Percentiles rank a stretch among this genome's conserved stretches.
These are phyloP conservation scores for Rubia occidens DNA, from an alignment of 305 asterid species.

Conservation along the genomic window DNA sequence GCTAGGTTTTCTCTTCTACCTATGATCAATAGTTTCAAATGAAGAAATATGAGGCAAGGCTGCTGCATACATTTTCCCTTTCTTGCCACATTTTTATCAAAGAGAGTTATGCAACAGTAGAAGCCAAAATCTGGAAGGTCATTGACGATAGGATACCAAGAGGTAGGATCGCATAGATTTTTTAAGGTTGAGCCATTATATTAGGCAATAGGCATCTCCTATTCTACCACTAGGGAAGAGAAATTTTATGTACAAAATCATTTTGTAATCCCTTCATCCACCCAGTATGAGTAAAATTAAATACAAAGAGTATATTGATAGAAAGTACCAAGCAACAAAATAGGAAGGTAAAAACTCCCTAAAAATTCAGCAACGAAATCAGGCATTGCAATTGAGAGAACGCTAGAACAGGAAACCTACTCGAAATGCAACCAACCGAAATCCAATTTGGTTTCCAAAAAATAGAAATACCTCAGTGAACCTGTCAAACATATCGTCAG, in stretches of 20 bases:
- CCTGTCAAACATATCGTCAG: slow-evolving; percentile 43
- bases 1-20: not conserved
- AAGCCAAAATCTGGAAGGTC: too few species aligned
- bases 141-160: not conserved
- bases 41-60: not conserved
- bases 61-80: not conserved
- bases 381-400: not conserved
- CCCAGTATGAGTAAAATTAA: not conserved
- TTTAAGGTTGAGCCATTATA: not conserved
- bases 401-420: not conserved
- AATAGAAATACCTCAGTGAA: slow-evolving; percentile 57
- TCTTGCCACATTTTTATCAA: not conserved
- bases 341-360: not conserved
- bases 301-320: not conserved
- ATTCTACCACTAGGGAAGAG: not conserved
- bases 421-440: not conserved
- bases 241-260: not conserved
- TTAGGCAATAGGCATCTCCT: not conserved
- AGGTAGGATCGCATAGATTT: not conserved
- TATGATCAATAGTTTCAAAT: not conserved
- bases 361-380: not conserved
- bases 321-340: not conserved
- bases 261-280: not conserved
- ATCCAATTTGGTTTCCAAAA: slow-evolving; percentile 1
- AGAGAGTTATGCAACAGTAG: not conserved